phyloP scores from a whole-genome alignment of 2,329 filamentous ascomycete species.

The Scedosporium boydii region DNA sequence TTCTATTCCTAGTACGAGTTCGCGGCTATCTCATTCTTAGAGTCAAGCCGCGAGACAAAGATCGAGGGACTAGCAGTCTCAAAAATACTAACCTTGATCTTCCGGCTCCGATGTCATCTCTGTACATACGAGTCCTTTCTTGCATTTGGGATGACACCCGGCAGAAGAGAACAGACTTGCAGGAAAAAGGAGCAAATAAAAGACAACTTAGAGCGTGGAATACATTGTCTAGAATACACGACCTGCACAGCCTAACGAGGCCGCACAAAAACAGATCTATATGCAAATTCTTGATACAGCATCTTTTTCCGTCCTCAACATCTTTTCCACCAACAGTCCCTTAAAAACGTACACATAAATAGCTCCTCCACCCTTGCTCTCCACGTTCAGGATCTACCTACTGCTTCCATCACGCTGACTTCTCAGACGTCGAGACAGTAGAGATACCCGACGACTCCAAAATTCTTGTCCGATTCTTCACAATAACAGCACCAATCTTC shows the following conservation, averaged over 20 bases:
- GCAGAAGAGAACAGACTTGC: not conserved
- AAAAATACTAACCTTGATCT: too few species aligned
- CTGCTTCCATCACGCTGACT: not conserved
- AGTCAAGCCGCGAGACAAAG: too few species aligned
- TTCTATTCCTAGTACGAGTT: too few species aligned
- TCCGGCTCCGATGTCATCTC: too few species aligned
- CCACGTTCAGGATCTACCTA: too few species aligned
- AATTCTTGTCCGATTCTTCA: slow-evolving; percentile 34
- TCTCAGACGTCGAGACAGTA: not conserved
- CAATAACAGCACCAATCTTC: slow-evolving; percentile 53
- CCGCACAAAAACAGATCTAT: not conserved
- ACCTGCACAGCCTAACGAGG: slow-evolving; percentile 1
- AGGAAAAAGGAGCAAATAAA: not conserved
- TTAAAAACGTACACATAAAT: not conserved
- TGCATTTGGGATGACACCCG: not conserved
- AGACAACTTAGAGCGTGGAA: slow-evolving; percentile 4
- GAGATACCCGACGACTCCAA: slow-evolving; percentile 1
- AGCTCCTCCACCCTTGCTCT: not conserved
- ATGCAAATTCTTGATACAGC: slow-evolving; percentile 1
- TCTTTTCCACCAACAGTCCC: not conserved
- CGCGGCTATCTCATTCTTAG: too few species aligned
- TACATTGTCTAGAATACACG: slow-evolving; percentile 9
- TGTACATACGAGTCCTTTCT: too few species aligned
- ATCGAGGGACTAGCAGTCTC: too few species aligned
- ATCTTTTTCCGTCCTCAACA: not conserved